Evolutionary conservation across 2,329 filamentous ascomycete genomes (phyloP).

Genomic region (Colletotrichum sublineola): DNA sequence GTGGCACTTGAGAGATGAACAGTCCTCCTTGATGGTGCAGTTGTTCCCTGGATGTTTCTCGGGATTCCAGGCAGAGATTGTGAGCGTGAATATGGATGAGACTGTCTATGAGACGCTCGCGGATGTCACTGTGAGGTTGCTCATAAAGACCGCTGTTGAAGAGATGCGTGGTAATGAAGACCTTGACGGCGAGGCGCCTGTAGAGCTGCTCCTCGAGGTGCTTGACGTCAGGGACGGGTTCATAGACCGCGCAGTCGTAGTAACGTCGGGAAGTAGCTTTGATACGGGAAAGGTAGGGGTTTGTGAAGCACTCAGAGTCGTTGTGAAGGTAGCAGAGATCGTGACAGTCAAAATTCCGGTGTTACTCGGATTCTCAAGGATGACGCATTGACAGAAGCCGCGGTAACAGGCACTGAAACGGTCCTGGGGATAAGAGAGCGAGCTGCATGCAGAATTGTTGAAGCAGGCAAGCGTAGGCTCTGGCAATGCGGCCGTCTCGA

Average conservation of each 20-base stretch:
- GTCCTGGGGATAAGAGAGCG: not conserved
- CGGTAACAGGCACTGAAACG: slow-evolving; percentile 13
- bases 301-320: not conserved
- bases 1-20: not conserved
- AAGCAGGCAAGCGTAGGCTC: slow-evolving; percentile 13
- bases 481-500: not conserved
- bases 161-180: not conserved
- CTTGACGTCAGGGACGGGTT: not conserved
- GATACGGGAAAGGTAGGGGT: not conserved
- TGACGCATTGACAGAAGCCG: slow-evolving; percentile 14
- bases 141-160: not conserved
- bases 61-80: slow-evolving; percentile 14
- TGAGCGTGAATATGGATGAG: not conserved
- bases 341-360: not conserved
- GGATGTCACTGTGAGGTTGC: not conserved
- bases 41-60: not conserved
- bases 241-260: not conserved
- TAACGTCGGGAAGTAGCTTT: not conserved
- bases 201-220: not conserved
- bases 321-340: not conserved
- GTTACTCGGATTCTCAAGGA: not conserved
- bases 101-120: not conserved
- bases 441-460: slow-evolving; percentile 6
- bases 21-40: slow-evolving; percentile 4
- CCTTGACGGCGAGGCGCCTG: not conserved